phyloP scores from a whole-genome alignment of 495 filamentous ascomycete species.

The Tuber microsphaerosporum region DNA sequence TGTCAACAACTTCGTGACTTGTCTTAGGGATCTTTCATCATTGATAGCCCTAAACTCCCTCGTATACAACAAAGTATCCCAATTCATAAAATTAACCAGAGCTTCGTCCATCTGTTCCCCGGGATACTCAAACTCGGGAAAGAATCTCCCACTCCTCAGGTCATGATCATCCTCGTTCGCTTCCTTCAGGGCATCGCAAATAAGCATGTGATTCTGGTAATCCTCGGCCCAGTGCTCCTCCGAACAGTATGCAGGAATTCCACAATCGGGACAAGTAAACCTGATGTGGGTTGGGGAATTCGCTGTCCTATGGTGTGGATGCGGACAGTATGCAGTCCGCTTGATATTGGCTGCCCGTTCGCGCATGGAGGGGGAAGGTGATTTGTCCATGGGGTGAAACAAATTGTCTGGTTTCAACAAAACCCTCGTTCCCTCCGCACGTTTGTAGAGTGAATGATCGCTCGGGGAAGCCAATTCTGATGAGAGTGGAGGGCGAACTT shows the following conservation, averaged over 20 bases:
- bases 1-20: conserved; percentile 84
- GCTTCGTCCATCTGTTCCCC: conserved; percentile 82
- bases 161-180: conserved; percentile 99
- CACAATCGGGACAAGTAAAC: conserved; percentile 95
- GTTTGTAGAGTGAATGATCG: conserved; percentile 21
- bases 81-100: conserved; percentile 93
- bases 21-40: conserved; percentile 73
- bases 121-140: conserved; percentile 89
- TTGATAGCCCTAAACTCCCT: conserved; percentile 84
- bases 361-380: conserved; percentile 76
- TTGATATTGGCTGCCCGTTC: conserved; percentile 79
- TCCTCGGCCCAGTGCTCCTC: conserved; percentile 92
- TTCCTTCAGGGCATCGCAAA: conserved; percentile 82
- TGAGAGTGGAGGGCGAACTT: conserved; percentile 19
- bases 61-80: conserved; percentile 92
- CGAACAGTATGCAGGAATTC: conserved; percentile 85
- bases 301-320: conserved; percentile 70
- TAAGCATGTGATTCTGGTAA: conserved; percentile 81
- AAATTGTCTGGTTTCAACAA: conserved; percentile 73
- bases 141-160: conserved; percentile 77
- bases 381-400: conserved; percentile 83
- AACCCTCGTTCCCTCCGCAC: conserved; percentile 37
- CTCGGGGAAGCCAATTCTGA: conserved; percentile 24
- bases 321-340: conserved; percentile 84
- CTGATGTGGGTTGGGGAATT: conserved; percentile 70